Base-by-base conservation (phyloP, 768 basidiomycete species). In the Rhodotorula diobovata region DNA sequence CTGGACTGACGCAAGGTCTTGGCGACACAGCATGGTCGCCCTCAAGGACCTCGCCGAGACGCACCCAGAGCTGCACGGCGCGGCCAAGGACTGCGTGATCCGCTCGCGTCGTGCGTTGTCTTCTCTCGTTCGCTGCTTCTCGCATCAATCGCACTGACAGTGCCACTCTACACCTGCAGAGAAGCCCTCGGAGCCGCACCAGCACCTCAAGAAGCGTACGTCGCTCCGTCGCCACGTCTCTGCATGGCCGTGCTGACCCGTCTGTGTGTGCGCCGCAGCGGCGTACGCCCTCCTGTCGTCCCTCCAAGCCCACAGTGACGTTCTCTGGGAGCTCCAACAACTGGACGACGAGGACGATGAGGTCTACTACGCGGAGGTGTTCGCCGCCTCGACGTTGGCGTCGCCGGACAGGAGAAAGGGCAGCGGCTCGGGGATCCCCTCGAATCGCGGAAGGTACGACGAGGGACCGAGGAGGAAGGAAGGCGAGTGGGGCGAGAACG, bases 11-110 rank as follows among this genome's bases (percentile, higher is more conserved):
- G 16, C 4, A 9, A 1, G 20, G n/a, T n/a, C 35, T 1, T 20
- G 16, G 39, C n/a, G n/a, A 16, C 1, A 39, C 55, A 68, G 67
- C 23, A 45, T 68, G 32, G 55, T 68, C 67, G 46, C 55, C 23
- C 30, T 68, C 51, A n/a, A 45, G 28, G 12, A n/a, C 21, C 43
- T 56, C 30, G 35, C 18, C 45, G 48, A 51, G 25, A 61, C 58
- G 6, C 48, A 53, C 46, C 46, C 48, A 10, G 50, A 60, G n/a
- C 50, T 61, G 11, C 66, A 67, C 12, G 53, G 41, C 18, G 23
- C 30, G 4, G 2, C 21, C 4, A 50, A 50, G 25, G 48, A 50
- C 48, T 50, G 48, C 28, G 48, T 50, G 9, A 50, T 50, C 12
- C 48, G 15, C 9, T 25, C 35, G 23, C 55, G 6, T 8, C 23